Base-by-base conservation (phyloP, 306 rosid genomes). In the Trifolium pratense region DNA sequence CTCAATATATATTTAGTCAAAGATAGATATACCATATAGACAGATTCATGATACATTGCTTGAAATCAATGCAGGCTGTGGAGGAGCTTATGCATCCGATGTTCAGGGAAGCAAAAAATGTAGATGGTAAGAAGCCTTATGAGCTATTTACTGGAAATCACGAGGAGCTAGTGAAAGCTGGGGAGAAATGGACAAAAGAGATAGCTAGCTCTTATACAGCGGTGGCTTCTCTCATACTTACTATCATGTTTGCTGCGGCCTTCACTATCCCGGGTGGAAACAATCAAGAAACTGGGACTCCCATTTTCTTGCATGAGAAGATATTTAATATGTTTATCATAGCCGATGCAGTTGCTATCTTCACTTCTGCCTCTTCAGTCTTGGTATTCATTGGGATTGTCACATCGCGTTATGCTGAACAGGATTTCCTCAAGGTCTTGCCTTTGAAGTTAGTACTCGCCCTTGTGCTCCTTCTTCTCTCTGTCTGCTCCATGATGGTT, bases 171-270 rank as follows among this genome's bases (percentile, higher is more conserved):
- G 17, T 48, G 18, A 66, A 57, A 45, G 45, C 3, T 0, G 83
- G 79, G 1, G 66, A 67, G 51, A 15, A 23, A 60, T 79, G 83
- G 83, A 58, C 75, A 7, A 80, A 74, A 17, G 40, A 59, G 0
- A 59, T 71, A 13, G 58, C 66, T 1, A 2, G 0, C 1, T 49
- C 46, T 0, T 40, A 9, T 9, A 11, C 63, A 1, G 0, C 42
- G 9, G 76, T 68, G 14, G 67, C 67, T 1, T 21, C 72, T 18
- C 70, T 74, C 8, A 26, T 79, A 3, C 12, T 15, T 1, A 79
- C 76, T 0, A 65, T 72, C 6, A 55, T 51, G 71, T 64, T 75
- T 4, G 73, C 79, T 2, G 66, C 79, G 0, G 66, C 73, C 2
- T 75, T 75, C 26, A 73, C 78, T 2, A 34, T 79, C 12, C 70